These are phyloP conservation scores for Zasmidium cellare DNA, from an alignment of 2,329 filamentous ascomycete species.

Conservation along the genomic window DNA sequence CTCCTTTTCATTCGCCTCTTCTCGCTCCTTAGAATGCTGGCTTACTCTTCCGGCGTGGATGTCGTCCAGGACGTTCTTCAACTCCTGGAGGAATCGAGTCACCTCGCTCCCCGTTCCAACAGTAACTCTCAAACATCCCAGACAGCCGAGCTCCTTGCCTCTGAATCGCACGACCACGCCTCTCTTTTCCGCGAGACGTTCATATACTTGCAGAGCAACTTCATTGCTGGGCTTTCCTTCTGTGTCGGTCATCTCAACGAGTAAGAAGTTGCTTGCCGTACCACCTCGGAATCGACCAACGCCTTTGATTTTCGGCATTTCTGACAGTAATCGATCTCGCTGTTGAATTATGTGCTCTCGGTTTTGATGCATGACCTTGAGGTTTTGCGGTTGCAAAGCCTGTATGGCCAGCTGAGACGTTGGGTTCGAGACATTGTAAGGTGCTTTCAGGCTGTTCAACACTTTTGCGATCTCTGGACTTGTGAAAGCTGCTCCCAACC, in stretches of 20 bases:
- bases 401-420: slow-evolving; percentile 78
- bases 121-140: slow-evolving; percentile 86
- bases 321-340: slow-evolving; percentile 70
- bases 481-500: slow-evolving; percentile 83
- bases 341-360: slow-evolving; percentile 70
- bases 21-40: slow-evolving; percentile 30
- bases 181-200: slow-evolving; percentile 77
- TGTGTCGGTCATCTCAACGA: slow-evolving; percentile 81
- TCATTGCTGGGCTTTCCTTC: slow-evolving; percentile 74
- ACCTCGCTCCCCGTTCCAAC: slow-evolving; percentile 89
- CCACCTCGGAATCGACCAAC: slow-evolving; percentile 82
- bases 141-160: slow-evolving; percentile 86
- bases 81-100: slow-evolving; percentile 70
- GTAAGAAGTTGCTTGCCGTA: slow-evolving; percentile 79
- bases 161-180: slow-evolving; percentile 93
- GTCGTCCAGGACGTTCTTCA: slow-evolving; percentile 55
- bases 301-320: slow-evolving; percentile 73
- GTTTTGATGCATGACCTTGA: slow-evolving; percentile 72
- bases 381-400: slow-evolving; percentile 66
- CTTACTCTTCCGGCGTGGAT: slow-evolving; percentile 43
- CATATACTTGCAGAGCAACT: slow-evolving; percentile 77
- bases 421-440: slow-evolving; percentile 90
- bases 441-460: slow-evolving; percentile 90
- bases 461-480: slow-evolving; percentile 71
- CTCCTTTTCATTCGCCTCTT: slow-evolving; percentile 49